phyloP scores from a whole-genome alignment of 2,329 filamentous ascomycete species.

The Colletotrichum graminicola region DNA sequence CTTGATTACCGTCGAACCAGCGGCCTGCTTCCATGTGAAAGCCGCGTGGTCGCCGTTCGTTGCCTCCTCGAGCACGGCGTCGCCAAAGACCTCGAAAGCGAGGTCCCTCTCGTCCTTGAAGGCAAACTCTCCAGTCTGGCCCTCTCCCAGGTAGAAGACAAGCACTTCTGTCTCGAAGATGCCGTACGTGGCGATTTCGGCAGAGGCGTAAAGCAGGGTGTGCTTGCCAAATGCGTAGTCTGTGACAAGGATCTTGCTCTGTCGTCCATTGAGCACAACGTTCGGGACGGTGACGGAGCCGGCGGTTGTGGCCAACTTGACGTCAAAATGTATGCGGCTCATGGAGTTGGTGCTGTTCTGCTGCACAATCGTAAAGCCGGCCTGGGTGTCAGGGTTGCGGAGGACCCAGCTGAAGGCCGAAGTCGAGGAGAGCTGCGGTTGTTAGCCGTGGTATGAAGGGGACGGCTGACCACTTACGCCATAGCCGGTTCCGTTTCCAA shows the following conservation, averaged over 20 bases:
- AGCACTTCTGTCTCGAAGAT: conserved; percentile 68
- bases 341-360: conserved; percentile 60
- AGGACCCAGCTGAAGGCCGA: conserved; percentile 64
- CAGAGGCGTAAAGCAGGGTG: conserved; percentile 76
- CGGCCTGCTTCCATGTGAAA: conserved; percentile 62
- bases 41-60: conserved; percentile 44
- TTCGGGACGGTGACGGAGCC: conserved; percentile 58
- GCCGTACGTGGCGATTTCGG: conserved; percentile 76
- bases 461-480: conserved; percentile 40
- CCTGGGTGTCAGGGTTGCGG: conserved; percentile 61
- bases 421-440: conserved; percentile 45
- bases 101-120: conserved; percentile 53
- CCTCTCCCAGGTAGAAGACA: conserved; percentile 72
- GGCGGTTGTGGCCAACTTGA: conserved; percentile 60
- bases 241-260: conserved; percentile 76
- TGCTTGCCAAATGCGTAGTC: conserved; percentile 73
- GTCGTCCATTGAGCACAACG: conserved; percentile 70
- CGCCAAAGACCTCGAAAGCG: conserved; percentile 54
- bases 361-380: conserved; percentile 64
- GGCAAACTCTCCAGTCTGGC: conserved; percentile 71
- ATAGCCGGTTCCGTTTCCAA: conserved; percentile 65
- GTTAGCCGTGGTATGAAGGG: neutral
- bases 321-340: conserved; percentile 58
- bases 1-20: conserved; percentile 63
- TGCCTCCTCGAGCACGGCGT: conserved; percentile 28